These are phyloP conservation scores for Solanum boliviense DNA, from an alignment of 257 asterid genomes.

Conservation along the genomic window DNA sequence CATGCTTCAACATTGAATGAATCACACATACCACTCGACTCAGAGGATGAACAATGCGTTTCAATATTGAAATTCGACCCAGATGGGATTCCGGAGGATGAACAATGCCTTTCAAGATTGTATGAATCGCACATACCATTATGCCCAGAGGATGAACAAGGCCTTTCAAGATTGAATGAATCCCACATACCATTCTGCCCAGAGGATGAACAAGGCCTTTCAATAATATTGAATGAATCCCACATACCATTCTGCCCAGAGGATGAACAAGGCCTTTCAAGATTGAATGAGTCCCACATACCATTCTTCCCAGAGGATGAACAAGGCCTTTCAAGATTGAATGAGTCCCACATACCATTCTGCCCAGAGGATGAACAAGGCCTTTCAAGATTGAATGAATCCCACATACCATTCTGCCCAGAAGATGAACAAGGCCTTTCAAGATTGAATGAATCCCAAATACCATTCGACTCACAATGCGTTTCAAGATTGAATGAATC, in stretches of 20 bases:
- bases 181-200: no score
- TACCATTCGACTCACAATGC: no score
- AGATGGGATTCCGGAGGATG: background rate
- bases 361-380: background rate
- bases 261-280: background rate
- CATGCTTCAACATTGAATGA: background rate
- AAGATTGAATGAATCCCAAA: no score
- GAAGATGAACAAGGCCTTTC: no score
- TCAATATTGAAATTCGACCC: background rate
- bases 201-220: background rate
- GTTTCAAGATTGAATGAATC: no score
- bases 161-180: background rate
- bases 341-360: background rate
- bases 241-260: background rate
- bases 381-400: background rate
- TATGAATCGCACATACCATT: no score
- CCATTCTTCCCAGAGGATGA: background rate
- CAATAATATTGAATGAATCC: background rate
- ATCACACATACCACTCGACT: background rate
- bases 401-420: no score
- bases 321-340: background rate
- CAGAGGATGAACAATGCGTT: background rate
- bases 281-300: background rate
- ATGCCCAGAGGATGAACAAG: no score
- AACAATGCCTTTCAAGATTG: background rate